Percentiles rank a stretch among this genome's conserved stretches.
These are phyloP conservation scores for Blechomonas ayalai DNA, from an alignment of 208 protist species.

Conservation along the genomic window DNA sequence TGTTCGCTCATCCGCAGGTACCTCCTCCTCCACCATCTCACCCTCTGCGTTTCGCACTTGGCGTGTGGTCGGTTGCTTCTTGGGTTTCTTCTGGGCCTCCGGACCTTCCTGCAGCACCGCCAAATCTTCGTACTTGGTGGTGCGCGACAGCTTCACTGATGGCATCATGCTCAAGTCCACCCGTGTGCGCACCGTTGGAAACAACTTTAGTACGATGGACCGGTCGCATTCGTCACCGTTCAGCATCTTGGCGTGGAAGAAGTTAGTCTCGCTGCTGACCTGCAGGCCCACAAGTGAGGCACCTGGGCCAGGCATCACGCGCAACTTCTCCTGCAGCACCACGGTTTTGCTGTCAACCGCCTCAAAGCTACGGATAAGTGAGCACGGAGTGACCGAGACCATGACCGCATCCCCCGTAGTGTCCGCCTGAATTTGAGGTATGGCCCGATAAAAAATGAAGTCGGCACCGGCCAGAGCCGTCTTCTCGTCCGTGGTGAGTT, in stretches of 20 bases:
- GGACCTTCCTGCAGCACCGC: constrained; percentile 16
- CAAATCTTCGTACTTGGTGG: constrained; percentile 72
- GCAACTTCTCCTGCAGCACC: constrained; percentile 59
- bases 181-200: constrained; percentile 57
- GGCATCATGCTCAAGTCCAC: constrained; percentile 34
- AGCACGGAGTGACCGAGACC: constrained; percentile 66
- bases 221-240: constrained; percentile 81
- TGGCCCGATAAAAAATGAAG: constrained; percentile 67
- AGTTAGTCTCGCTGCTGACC: constrained; percentile 66
- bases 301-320: constrained; percentile 43
- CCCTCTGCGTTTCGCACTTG: constrained; percentile 39
- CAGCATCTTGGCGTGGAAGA: constrained; percentile 82
- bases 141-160: constrained; percentile 17
- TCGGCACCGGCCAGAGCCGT: constrained; percentile 25
- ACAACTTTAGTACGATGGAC: constrained; percentile 69
- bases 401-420: constrained; percentile 14
- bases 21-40: constrained; percentile 58
- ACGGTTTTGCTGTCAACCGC: constrained; percentile 66
- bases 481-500: constrained; percentile 44
- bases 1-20: constrained; percentile 43
- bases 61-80: constrained; percentile 18
- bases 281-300: constrained; percentile 60
- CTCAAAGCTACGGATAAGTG: constrained; percentile 79
- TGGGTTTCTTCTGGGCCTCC: constrained; percentile 11
- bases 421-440: constrained; percentile 11